Evolutionary conservation across 306 rosid genomes (phyloP), one percentile per base, ranked within the genome.

Genomic region (Fagus sylvatica): DNA sequence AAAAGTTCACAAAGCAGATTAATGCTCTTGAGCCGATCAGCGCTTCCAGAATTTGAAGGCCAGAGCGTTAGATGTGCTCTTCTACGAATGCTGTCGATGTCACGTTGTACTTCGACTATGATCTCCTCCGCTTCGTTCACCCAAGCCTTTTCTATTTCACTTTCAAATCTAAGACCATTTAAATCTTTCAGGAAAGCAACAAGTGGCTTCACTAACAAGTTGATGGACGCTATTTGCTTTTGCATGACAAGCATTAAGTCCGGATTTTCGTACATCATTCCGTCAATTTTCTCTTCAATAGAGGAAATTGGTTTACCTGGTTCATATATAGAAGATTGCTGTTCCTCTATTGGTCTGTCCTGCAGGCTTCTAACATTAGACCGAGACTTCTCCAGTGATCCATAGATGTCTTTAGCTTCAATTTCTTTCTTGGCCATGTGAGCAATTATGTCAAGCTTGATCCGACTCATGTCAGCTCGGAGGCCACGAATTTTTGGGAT

Each of bases 61-160:
- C 75, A 70, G 43, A 86, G 76, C 80, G 42, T 3, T 40, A 40
- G 5, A 4, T 40, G 4, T 40, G 42, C 42, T 1, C 1, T 40
- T 6, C 42, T 40, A 4, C 42, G 7, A 4, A 4, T 40, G 42
- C 42, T 40, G 42, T 40, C 7, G 42, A 40, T 40, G 4, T 40
- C 42, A 40, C 42, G 4, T 40, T 40, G 42, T 40, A 40, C 7
- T 40, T 40, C 42, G 4, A 5, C 42, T 40, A 40, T 5, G 1
- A 40, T 6, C 42, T 4, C 2, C 42, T 40, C 42, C 4, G 42
- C 42, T 56, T 7, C 84, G 78, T 79, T 87, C 84, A 2, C 90
- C 90, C 0, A 76, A 60, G 70, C 90, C 90, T 40, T 40, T 39
- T 36, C 37, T 7, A 62, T 78, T 59, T 87, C 87, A 40, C 42